Evolutionary conservation across 768 basidiomycete genomes (phyloP).

Genomic region (Lactarius sp.): DNA sequence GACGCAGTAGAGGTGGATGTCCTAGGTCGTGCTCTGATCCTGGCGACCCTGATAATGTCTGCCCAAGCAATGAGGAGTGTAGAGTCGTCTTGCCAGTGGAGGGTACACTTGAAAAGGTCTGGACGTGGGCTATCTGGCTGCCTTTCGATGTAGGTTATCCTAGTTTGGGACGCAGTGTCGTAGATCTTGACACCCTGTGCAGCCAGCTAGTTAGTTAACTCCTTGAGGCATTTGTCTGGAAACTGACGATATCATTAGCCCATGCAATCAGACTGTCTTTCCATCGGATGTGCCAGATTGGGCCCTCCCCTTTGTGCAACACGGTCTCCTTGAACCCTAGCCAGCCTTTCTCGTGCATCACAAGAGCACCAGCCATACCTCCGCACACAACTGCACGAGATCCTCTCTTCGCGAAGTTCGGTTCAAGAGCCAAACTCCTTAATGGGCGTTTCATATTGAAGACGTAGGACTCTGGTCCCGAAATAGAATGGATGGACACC

Average conservation of each 20-base stretch:
- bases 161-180: constrained; percentile 69
- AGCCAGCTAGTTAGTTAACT: constrained; percentile 1
- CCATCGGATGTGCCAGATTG: constrained; percentile 93
- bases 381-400: constrained; percentile 85
- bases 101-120: constrained; percentile 89
- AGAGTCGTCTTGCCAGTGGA: constrained; percentile 89
- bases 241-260: constrained; percentile 84
- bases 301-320: constrained; percentile 82
- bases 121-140: constrained; percentile 80
- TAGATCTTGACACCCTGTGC: constrained; percentile 89
- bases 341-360: constrained; percentile 95
- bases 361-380: constrained; percentile 81
- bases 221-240: neutral
- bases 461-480: constrained; percentile 70
- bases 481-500: constrained; percentile 80
- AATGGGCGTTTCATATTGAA: constrained; percentile 93
- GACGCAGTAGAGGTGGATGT: constrained; percentile 39
- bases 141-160: constrained; percentile 83
- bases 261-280: constrained; percentile 83
- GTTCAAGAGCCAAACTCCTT: constrained; percentile 85
- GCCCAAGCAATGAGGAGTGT: constrained; percentile 94
- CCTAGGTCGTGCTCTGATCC: constrained; percentile 60
- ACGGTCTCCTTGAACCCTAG: constrained; percentile 88
- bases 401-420: constrained; percentile 74
- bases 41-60: constrained; percentile 85